These are phyloP conservation scores for Syzygium grande DNA, from an alignment of 345 rosid genomes.

Conservation along the genomic window DNA sequence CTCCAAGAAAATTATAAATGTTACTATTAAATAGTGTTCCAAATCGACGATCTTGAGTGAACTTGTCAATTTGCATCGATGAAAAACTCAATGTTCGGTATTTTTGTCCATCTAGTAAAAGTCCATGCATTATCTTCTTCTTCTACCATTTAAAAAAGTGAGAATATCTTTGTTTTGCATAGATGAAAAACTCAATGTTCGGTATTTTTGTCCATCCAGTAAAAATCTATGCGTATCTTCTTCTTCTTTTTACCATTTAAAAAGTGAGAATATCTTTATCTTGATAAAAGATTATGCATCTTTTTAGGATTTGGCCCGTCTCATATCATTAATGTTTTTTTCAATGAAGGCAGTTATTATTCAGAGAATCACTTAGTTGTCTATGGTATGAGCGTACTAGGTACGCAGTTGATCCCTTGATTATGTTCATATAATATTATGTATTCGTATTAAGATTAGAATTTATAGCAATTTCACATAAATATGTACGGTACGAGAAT, in stretches of 20 bases:
- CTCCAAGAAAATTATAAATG: neutral
- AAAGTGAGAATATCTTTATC: neutral
- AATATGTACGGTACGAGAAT: neutral
- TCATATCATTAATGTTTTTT: neutral
- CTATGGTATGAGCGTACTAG: neutral
- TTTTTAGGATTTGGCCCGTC: neutral
- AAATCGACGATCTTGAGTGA: neutral
- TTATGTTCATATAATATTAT: neutral
- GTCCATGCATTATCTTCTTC: neutral
- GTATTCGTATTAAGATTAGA: neutral
- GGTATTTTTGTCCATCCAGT: neutral
- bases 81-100: neutral
- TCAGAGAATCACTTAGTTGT: neutral
- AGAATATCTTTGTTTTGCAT: neutral
- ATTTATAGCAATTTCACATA: neutral
- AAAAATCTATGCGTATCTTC: neutral
- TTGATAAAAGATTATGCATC: neutral
- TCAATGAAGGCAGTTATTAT: neutral
- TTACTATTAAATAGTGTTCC: neutral
- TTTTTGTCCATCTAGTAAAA: neutral
- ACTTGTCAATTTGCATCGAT: neutral
- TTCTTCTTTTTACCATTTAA: neutral
- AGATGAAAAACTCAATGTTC: neutral
- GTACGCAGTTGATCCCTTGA: neutral
- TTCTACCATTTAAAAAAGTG: too few relatives aligned